Evolutionary conservation across 805 yeast species (phyloP).

Genomic region (Metschnikowia proteae): DNA sequence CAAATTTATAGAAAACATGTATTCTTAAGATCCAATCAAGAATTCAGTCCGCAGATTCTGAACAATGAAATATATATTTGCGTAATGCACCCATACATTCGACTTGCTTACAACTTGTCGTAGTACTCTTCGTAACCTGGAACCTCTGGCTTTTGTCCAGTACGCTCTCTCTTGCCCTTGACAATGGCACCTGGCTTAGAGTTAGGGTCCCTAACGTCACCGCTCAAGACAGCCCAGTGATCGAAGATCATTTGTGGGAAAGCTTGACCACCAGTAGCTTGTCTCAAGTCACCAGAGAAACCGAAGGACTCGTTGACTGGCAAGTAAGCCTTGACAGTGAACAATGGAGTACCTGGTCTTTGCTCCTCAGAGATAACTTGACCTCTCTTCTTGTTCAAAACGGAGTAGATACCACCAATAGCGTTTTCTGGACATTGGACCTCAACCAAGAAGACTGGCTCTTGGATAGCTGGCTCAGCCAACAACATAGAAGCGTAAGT

Average conservation of each 20-base stretch:
- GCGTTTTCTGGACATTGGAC: conserved; percentile 99
- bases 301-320: conserved; percentile 99
- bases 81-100: conserved; percentile 7
- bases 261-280: conserved; percentile 99
- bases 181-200: conserved; percentile 61
- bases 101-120: conserved; percentile 66
- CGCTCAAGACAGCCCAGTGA: conserved; percentile 90
- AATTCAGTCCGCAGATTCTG: conserved; percentile 13
- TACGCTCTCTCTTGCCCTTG: conserved; percentile 77
- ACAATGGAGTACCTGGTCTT: conserved; percentile 99
- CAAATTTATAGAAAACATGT: conserved; percentile 8
- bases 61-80: conserved; percentile 14
- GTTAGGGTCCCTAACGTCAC: conserved; percentile 87
- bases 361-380: conserved; percentile 99
- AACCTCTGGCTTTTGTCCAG: conserved; percentile 94
- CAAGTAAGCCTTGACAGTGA: conserved; percentile 99
- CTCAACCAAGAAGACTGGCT: conserved; percentile 98
- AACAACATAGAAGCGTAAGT: conserved; percentile 97
- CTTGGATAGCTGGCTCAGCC: conserved; percentile 99
- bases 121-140: conserved; percentile 99
- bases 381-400: conserved; percentile 99
- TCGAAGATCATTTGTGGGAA: conserved; percentile 99
- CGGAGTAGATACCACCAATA: conserved; percentile 99
- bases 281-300: conserved; percentile 99
- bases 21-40: conserved; percentile 11